These are phyloP conservation scores for Mucor sp. DNA, from an alignment of 371 early-diverging fungal species.

Conservation along the genomic window DNA sequence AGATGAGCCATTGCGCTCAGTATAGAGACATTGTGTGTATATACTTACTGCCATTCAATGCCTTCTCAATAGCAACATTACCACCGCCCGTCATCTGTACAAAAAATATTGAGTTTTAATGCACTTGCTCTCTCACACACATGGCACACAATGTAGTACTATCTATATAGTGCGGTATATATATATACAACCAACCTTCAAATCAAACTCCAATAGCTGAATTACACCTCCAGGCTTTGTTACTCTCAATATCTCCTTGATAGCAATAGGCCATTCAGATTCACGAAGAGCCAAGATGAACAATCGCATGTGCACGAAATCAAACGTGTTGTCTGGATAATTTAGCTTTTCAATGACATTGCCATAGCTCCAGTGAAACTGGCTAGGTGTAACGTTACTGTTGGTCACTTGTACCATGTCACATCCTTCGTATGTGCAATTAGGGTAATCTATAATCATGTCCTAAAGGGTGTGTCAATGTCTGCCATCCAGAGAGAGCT, in stretches of 20 bases:
- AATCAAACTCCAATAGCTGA: conserved; percentile 9
- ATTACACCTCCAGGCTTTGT: conserved; percentile 22
- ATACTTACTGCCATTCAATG: not conserved
- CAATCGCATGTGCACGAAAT: conserved; percentile 19
- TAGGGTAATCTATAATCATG: conserved; percentile 17
- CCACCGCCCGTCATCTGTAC: not conserved
- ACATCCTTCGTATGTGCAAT: conserved; percentile 12
- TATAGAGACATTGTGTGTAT: not conserved
- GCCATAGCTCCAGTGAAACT: conserved; percentile 11
- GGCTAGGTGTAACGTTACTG: conserved; percentile 8
- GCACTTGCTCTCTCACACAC: not conserved
- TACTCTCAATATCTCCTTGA: conserved; percentile 17
- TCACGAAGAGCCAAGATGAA: conserved; percentile 16
- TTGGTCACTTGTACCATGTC: conserved; percentile 18
- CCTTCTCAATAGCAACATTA: not conserved
- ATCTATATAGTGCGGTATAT: no score
- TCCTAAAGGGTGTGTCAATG: conserved; percentile 3
- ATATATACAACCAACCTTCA: not conserved
- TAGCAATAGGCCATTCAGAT: conserved; percentile 18
- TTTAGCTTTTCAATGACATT: conserved; percentile 17
- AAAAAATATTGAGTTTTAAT: not conserved
- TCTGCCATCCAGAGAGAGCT: not conserved
- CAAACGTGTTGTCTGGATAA: conserved; percentile 24
- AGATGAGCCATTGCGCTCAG: not conserved
- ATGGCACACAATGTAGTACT: not conserved